phyloP scores from a whole-genome alignment of 768 basidiomycete species.

The Mycena latifolia region DNA sequence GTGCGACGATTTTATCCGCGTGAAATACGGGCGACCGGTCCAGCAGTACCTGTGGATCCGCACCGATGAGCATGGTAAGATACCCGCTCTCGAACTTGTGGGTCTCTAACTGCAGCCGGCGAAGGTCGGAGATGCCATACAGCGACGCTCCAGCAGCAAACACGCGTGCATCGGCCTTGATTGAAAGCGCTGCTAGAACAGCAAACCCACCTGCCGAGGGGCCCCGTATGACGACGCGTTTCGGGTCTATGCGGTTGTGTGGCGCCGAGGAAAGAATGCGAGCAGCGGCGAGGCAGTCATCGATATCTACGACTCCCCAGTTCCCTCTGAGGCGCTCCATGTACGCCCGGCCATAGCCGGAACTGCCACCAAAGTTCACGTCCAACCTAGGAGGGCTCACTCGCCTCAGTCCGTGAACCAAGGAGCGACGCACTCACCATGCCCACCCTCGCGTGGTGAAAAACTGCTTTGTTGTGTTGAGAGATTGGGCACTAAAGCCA shows the following conservation, averaged over 20 bases:
- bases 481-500: constrained; percentile 53
- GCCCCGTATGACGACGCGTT: constrained; percentile 78
- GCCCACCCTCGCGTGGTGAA: constrained; percentile 80
- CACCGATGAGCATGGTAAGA: constrained; percentile 72
- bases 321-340: constrained; percentile 68
- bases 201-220: constrained; percentile 83
- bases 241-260: constrained; percentile 69
- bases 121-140: constrained; percentile 81
- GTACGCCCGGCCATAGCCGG: constrained; percentile 79
- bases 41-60: constrained; percentile 69
- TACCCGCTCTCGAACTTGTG: constrained; percentile 81
- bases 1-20: constrained; percentile 70
- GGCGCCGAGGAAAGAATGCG: constrained; percentile 58
- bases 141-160: constrained; percentile 74
- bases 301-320: constrained; percentile 84
- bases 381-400: constrained; percentile 61
- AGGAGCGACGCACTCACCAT: constrained; percentile 56
- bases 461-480: constrained; percentile 70
- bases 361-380: constrained; percentile 84
- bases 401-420: background rate
- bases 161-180: constrained; percentile 53
- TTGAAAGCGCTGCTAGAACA: constrained; percentile 61
- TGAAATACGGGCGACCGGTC: constrained; percentile 74
- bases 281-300: constrained; percentile 74
- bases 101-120: constrained; percentile 65